Evolutionary conservation across 2,329 filamentous ascomycete species (phyloP).

Genomic region (Colletotrichum noveboracense): DNA sequence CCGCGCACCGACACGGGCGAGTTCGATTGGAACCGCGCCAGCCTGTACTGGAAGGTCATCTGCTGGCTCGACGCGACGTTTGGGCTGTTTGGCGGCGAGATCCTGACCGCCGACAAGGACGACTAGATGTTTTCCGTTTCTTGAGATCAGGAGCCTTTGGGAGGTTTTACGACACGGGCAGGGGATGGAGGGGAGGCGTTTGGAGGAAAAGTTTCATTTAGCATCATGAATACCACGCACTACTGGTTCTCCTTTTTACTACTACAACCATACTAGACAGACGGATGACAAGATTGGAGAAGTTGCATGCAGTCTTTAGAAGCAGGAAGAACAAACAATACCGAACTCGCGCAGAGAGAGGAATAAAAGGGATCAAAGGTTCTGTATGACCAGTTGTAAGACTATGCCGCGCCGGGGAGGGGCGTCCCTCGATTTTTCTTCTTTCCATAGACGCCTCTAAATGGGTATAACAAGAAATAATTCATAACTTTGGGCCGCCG

Average conservation of each 20-base stretch:
- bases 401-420: not conserved
- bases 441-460: slow-evolving; percentile 9
- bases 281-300: not conserved
- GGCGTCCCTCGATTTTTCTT: not conserved
- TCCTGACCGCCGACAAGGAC: slow-evolving; percentile 63
- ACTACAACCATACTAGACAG: not conserved
- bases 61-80: slow-evolving; percentile 67
- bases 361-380: not conserved
- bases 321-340: not conserved
- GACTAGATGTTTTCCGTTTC: slow-evolving; percentile 41
- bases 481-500: not conserved
- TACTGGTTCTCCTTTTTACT: not conserved
- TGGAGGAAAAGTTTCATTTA: not conserved
- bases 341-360: too few relatives aligned
- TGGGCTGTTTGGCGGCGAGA: slow-evolving; percentile 63
- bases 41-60: slow-evolving; percentile 71
- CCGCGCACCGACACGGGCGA: slow-evolving; percentile 75
- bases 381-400: slow-evolving; percentile 2
- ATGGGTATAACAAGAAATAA: slow-evolving; percentile 21
- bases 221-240: slow-evolving; percentile 10
- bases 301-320: not conserved
- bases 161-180: not conserved
- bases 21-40: slow-evolving; percentile 77
- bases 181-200: not conserved
- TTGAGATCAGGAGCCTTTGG: not conserved